phyloP scores from a whole-genome alignment of 495 filamentous ascomycete genomes.

The Umbilicaria muhlenbergii region DNA sequence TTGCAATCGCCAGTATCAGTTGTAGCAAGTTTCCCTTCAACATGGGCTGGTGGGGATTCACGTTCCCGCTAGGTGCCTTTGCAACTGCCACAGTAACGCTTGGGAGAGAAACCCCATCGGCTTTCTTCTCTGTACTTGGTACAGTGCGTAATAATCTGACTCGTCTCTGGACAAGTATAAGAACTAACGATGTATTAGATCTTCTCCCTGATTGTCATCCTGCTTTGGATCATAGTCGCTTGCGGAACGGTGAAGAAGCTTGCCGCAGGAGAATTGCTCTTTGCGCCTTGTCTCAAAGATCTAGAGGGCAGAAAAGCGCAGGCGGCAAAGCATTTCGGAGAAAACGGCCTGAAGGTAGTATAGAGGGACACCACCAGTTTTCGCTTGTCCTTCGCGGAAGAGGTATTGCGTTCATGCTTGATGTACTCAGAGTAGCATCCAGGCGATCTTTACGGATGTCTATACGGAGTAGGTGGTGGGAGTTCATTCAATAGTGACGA shows the following conservation, averaged over 20 bases:
- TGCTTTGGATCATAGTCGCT: conserved; percentile 36
- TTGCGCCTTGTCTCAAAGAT: conserved; percentile 36
- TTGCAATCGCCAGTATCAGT: conserved; percentile 30
- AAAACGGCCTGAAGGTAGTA: not conserved
- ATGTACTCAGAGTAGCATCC: too few relatives aligned
- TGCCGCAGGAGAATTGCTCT: conserved; percentile 29
- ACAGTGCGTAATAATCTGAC: conserved; percentile 21
- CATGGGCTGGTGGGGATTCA: conserved; percentile 55
- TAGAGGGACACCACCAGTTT: too few relatives aligned
- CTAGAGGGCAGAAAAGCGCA: conserved; percentile 13
- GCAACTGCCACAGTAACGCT: conserved; percentile 31
- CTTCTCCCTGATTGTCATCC: conserved; percentile 28
- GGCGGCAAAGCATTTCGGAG: conserved; percentile 9
- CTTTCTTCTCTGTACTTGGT: conserved; percentile 37
- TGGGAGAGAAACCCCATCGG: conserved; percentile 31
- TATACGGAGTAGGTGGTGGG: too few relatives aligned
- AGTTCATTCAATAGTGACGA: too few relatives aligned
- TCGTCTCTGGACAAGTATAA: conserved; percentile 9
- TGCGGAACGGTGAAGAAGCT: conserved; percentile 27
- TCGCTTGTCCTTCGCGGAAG: too few relatives aligned
- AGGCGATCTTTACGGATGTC: too few relatives aligned
- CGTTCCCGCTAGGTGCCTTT: conserved; percentile 45
- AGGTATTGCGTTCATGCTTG: too few relatives aligned
- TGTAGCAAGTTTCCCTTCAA: conserved; percentile 43
- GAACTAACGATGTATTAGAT: conserved; percentile 18